Evolutionary conservation across 257 asterid genomes (phyloP).

Genomic region (Dorcoceras hygrometricum): DNA sequence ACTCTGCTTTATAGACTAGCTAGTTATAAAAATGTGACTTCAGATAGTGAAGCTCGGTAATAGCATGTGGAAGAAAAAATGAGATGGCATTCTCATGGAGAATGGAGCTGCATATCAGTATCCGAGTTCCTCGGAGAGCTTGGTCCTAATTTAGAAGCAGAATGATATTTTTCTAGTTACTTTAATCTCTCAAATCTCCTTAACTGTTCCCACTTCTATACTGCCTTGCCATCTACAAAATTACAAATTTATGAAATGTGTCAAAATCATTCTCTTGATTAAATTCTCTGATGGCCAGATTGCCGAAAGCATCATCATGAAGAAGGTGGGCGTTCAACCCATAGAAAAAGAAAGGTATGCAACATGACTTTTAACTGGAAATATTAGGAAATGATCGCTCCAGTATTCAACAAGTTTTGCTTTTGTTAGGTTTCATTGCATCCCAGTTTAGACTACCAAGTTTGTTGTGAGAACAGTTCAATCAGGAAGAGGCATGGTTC

Average conservation of each 20-base stretch:
- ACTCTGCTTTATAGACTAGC: constrained; percentile 1
- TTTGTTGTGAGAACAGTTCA: constrained; percentile 39
- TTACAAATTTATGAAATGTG: background rate
- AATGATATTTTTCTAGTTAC: constrained; percentile 15
- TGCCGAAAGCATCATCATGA: constrained; percentile 42
- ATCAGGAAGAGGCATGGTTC: constrained; percentile 45
- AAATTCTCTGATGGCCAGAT: constrained; percentile 44
- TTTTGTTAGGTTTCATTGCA: constrained; percentile 47
- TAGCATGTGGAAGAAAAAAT: constrained; percentile 7
- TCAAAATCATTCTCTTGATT: constrained; percentile 25
- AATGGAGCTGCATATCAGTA: background rate
- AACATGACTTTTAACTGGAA: constrained; percentile 3
- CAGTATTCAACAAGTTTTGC: constrained; percentile 16
- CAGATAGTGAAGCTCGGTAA: constrained; percentile 9
- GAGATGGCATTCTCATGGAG: constrained; percentile 11
- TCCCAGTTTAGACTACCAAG: constrained; percentile 36
- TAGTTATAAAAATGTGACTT: background rate
- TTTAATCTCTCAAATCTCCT: constrained; percentile 3
- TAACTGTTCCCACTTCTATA: constrained; percentile 15
- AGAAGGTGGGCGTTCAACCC: constrained; percentile 36
- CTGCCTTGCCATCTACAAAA: background rate
- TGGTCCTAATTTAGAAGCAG: constrained; percentile 13
- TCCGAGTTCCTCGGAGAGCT: background rate
- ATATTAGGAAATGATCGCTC: constrained; percentile 4
- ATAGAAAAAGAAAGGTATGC: constrained; percentile 73